phyloP scores from a whole-genome alignment of 192 early-diverging fungal genomes.

The Coemansia brasiliensis region DNA sequence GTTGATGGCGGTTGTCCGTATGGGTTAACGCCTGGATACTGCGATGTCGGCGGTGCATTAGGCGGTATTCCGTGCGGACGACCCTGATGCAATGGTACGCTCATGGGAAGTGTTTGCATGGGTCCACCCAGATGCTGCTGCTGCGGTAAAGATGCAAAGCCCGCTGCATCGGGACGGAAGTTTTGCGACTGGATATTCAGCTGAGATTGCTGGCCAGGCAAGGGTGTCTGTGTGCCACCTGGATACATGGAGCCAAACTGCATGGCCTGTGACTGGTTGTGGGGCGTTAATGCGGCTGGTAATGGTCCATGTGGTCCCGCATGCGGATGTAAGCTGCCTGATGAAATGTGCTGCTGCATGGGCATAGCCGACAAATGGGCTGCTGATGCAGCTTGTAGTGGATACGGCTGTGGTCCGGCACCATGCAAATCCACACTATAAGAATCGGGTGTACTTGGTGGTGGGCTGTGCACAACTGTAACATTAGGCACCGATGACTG shows the following conservation, averaged over 20 bases:
- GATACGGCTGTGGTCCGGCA: slow-evolving; percentile 29
- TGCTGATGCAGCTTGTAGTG: neutral
- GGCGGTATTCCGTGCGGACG: slow-evolving; percentile 9
- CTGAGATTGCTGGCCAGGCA: slow-evolving; percentile 31
- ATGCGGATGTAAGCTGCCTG: slow-evolving; percentile 9
- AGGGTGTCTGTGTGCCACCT: slow-evolving; percentile 21
- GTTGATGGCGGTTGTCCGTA: slow-evolving; percentile 5
- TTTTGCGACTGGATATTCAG: slow-evolving; percentile 8
- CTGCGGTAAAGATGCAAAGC: slow-evolving; percentile 24
- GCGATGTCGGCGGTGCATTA: neutral
- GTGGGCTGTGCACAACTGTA: slow-evolving; percentile 16
- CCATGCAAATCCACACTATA: slow-evolving; percentile 17
- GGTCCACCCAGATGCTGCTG: slow-evolving; percentile 4
- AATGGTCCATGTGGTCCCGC: neutral
- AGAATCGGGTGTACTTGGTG: neutral
- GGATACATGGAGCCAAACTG: slow-evolving; percentile 12
- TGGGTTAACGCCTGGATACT: neutral
- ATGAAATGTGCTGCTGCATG: slow-evolving; percentile 17
- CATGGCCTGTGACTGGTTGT: neutral
- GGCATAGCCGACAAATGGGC: slow-evolving; percentile 2
- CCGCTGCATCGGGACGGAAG: slow-evolving; percentile 9
- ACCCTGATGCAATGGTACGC: slow-evolving; percentile 9
- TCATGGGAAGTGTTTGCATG: slow-evolving; percentile 10
- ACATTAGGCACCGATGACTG: slow-evolving; percentile 12
- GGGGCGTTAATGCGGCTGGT: neutral